These are phyloP conservation scores for Neonothopanus nambi DNA, from an alignment of 1,284 basidiomycete species.

Conservation along the genomic window DNA sequence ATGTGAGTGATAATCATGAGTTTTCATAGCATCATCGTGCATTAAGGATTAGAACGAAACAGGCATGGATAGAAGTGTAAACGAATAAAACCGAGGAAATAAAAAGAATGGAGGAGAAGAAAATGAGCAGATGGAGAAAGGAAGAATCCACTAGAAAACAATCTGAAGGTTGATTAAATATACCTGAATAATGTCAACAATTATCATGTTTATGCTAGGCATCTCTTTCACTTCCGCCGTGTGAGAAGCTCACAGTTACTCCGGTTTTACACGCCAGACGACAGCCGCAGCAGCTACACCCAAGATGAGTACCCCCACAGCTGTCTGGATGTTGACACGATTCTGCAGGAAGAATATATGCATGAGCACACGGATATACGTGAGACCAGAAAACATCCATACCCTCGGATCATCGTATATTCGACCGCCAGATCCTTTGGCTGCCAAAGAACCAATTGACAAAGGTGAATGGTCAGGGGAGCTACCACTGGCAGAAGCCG, in stretches of 20 bases:
- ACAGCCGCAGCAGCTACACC: conserved; percentile 67
- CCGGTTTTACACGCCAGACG: conserved; percentile 62
- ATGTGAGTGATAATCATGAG: too few relatives aligned
- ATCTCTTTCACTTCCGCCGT: too few relatives aligned
- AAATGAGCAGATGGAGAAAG: too few relatives aligned
- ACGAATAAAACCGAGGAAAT: too few relatives aligned
- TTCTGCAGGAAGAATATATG: conserved; percentile 3
- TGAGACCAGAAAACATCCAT: neutral
- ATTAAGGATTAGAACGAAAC: too few relatives aligned
- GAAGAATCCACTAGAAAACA: neutral
- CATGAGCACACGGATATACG: neutral
- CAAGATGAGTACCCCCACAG: conserved; percentile 59
- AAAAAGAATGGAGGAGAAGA: conserved; percentile 24
- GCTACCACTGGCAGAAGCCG: neutral
- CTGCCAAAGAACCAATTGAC: too few relatives aligned
- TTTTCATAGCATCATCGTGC: too few relatives aligned
- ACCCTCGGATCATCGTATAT: conserved; percentile 5
- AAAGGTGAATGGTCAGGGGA: neutral
- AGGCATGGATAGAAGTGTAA: too few relatives aligned
- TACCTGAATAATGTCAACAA: too few relatives aligned
- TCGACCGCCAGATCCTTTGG: too few relatives aligned
- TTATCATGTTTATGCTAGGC: too few relatives aligned
- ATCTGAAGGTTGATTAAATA: too few relatives aligned
- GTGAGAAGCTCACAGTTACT: conserved; percentile 18
- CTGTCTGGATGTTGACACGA: conserved; percentile 44